phyloP scores from a whole-genome alignment of 2,329 filamentous ascomycete species.

The Aureobasidium sp. region DNA sequence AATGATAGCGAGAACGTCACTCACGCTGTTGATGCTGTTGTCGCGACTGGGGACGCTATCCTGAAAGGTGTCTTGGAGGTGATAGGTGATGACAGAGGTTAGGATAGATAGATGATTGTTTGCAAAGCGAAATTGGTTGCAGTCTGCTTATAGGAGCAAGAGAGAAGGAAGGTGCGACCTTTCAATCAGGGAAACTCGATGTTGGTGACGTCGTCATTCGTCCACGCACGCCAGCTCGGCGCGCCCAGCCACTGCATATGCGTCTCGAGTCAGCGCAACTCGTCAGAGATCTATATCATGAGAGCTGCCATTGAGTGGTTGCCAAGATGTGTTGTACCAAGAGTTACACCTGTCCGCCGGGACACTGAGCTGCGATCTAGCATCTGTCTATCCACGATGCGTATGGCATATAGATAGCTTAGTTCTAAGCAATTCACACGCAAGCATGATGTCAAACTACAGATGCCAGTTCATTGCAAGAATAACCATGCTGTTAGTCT shows the following conservation, averaged over 20 bases:
- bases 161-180: not conserved
- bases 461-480: not conserved
- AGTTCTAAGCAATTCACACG: not conserved
- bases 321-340: not conserved
- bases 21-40: not conserved
- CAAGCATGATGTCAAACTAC: not conserved
- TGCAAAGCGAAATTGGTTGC: not conserved
- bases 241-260: not conserved
- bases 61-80: not conserved
- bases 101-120: not conserved
- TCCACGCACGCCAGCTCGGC: not conserved
- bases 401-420: not conserved
- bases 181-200: not conserved
- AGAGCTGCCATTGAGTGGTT: not conserved
- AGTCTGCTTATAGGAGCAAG: not conserved
- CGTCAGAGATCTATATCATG: not conserved
- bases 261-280: not conserved
- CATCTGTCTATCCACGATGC: not conserved
- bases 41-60: not conserved
- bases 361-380: not conserved
- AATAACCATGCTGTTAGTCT: slow-evolving; percentile 16
- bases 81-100: not conserved
- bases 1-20: not conserved
- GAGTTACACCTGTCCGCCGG: not conserved
- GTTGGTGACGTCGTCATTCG: not conserved